Base-by-base conservation (phyloP, 2,329 filamentous ascomycete genomes). In the Aspergillus ruber region DNA sequence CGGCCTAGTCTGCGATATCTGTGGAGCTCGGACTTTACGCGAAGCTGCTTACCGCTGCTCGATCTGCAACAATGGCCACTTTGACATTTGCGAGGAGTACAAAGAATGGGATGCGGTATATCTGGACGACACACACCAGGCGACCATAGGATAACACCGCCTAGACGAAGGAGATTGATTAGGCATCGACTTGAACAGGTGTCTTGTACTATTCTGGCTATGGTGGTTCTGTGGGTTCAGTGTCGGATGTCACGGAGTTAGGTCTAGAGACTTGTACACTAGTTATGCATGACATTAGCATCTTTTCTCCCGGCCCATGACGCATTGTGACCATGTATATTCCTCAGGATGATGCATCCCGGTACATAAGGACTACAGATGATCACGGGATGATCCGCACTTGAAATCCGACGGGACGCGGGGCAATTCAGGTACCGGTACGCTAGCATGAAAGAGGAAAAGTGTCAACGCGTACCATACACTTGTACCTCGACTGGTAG, bases 361-460 rank as follows among this genome's bases (percentile, higher is more conserved):
- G 25, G 9, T 29, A 29, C 9, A 29, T 29, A 29, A 29, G 25
- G 25, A 27, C 8, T 12, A 29, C 10, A 39, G 36, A 39, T 39
- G 36, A 39, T 39, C 36, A 39, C 36, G 36, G 36, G 33, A 42
- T 18, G n/a, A 29, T 43, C 42, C 35, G 40, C 23, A 38, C 46
- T 45, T 33, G 45, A 43, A 53, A 43, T 20, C 27, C 17, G 23
- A 45, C 44, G 52, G 53, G 50, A 58, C 51, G 57, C 50, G 57
- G 56, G 56, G 54, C 52, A 43, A 29, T 35, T 25, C 38, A 43
- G 46, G 44, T 9, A 40, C 29, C 33, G 25, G 38, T 15, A 10
- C 10, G 8, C 58, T 61, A 61, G 52, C 46, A 57, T 53, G 21
- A 50, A 53, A 49, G 8, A 27, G 57, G 58, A 23, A 61, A 59